phyloP scores from a whole-genome alignment of 2,329 filamentous ascomycete genomes.

The Apiospora aurea region DNA sequence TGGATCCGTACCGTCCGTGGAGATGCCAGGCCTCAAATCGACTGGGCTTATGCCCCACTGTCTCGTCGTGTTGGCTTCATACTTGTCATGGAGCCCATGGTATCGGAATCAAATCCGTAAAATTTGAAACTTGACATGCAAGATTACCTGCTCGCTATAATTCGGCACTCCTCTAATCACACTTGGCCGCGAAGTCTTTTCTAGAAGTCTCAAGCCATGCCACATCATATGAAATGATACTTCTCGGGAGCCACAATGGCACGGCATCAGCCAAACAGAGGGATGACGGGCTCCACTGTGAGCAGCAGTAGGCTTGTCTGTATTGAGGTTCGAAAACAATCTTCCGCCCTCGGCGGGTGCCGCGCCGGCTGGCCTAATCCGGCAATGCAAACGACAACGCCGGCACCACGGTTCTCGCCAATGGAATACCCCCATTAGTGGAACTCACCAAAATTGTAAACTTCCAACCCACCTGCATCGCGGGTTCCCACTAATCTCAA shows the following conservation, averaged over 20 bases:
- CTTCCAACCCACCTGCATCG: neutral
- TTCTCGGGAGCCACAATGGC: neutral
- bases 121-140: too few relatives aligned
- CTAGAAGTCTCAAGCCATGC: too few relatives aligned
- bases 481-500: neutral
- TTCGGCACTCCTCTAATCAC: too few relatives aligned
- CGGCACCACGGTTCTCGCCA: neutral
- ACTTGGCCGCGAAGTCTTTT: too few relatives aligned
- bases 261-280: neutral
- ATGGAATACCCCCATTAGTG: slow-evolving; percentile 4
- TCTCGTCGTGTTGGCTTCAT: too few relatives aligned
- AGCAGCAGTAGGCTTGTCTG: neutral
- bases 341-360: neutral
- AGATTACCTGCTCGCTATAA: too few relatives aligned
- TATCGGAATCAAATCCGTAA: too few relatives aligned
- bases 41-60: too few relatives aligned
- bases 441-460: neutral
- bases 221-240: neutral
- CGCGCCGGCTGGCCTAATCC: neutral
- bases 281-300: neutral
- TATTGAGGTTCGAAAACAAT: neutral
- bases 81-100: too few relatives aligned
- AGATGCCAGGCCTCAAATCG: too few relatives aligned
- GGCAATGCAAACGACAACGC: neutral
- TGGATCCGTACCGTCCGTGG: too few relatives aligned